Conservation (phyloP, 2,329 filamentous ascomycete species). For the Corniculantispora saksenae region DNA sequence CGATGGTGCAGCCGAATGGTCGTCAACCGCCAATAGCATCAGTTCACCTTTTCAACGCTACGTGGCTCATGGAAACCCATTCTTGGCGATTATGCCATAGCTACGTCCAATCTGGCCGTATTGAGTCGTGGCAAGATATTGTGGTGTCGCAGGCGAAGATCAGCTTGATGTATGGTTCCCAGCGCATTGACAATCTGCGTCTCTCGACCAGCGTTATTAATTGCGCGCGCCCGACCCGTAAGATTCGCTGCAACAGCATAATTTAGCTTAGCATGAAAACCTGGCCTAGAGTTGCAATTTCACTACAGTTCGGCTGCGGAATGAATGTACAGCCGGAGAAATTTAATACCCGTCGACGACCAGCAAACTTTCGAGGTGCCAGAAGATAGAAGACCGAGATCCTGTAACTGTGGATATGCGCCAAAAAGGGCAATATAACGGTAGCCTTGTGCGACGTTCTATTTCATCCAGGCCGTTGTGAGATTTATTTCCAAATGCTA, state of each 20-base stretch:
- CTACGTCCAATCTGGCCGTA: too few relatives aligned
- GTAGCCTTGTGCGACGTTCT: background rate
- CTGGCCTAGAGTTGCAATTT: background rate
- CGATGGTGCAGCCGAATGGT: background rate
- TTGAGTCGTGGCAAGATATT: background rate
- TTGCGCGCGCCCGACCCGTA: background rate
- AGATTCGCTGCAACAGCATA: background rate
- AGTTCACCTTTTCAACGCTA: too few relatives aligned
- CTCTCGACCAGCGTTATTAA: background rate
- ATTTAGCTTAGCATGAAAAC: background rate
- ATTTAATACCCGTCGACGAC: background rate
- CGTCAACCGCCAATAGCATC: constrained; percentile 3
- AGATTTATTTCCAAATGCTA: background rate
- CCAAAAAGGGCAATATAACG: background rate
- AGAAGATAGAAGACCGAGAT: too few relatives aligned
- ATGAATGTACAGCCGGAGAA: background rate
- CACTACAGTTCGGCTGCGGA: background rate
- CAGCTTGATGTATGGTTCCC: background rate
- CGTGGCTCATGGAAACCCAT: too few relatives aligned
- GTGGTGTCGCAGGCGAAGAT: background rate
- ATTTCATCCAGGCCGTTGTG: background rate
- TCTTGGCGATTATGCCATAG: background rate
- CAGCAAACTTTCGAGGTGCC: background rate
- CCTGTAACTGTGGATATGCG: background rate
- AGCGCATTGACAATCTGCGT: constrained; percentile 1